phyloP scores from a whole-genome alignment of 1,139 yeast genomes.

The Diutina sp. region DNA sequence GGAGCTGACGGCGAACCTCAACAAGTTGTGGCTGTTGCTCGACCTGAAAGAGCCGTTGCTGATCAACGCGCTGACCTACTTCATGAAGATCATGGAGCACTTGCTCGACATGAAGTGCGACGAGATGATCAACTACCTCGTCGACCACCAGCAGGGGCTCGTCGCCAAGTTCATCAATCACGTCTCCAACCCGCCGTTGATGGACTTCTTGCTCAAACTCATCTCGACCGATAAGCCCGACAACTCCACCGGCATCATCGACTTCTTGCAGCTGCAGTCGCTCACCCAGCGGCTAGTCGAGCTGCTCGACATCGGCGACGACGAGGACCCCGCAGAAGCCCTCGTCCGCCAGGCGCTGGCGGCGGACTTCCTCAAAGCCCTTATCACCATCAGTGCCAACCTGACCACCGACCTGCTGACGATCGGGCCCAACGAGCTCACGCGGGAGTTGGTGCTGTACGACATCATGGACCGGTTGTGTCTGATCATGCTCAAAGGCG shows the following conservation, averaged over 20 bases:
- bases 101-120: constrained; percentile 83
- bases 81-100: constrained; percentile 92
- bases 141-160: constrained; percentile 49
- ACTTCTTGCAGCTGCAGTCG: constrained; percentile 50
- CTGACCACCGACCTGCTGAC: constrained; percentile 76
- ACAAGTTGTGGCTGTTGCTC: constrained; percentile 67
- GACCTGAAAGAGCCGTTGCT: constrained; percentile 48
- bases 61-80: constrained; percentile 70
- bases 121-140: constrained; percentile 57
- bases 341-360: constrained; percentile 31
- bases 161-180: constrained; percentile 65
- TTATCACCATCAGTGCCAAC: constrained; percentile 46
- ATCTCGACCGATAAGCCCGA: constrained; percentile 75
- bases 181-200: constrained; percentile 73
- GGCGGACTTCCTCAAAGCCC: constrained; percentile 35
- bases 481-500: constrained; percentile 79
- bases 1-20: constrained; percentile 56
- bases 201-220: constrained; percentile 69
- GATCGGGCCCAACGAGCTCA: constrained; percentile 91
- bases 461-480: constrained; percentile 60
- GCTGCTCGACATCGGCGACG: constrained; percentile 31
- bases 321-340: constrained; percentile 26
- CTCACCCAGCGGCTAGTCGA: constrained; percentile 47
- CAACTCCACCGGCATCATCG: constrained; percentile 65
- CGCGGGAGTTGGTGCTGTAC: constrained; percentile 72